Base-by-base conservation (phyloP, 1,139 yeast genomes). In the Nakaseomyces bracarensis region DNA sequence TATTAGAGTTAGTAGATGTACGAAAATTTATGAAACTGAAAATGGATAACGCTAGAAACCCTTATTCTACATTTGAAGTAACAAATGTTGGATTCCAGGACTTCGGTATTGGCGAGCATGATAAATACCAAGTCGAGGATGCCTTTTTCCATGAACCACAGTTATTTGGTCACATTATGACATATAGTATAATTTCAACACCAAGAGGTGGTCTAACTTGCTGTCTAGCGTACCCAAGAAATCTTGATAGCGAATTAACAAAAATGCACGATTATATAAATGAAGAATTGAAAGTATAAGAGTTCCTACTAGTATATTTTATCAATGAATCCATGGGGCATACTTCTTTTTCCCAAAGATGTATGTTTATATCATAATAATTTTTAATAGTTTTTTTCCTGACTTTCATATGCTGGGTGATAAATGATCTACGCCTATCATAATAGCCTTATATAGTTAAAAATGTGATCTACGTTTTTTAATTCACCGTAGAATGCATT, bases 141-240 rank as follows among this genome's bases (percentile, higher is more conserved):
- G 57, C 58, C 2, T 23, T 43, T n/a, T 60, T 60, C 41, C 49
- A 53, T 35, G 52, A 51, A 40, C 63, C 62, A 1, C 61, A 56
- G 40, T 48, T 57, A 10, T 42, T 55, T 9, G 45, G 52, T 14
- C 45, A 43, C 38, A 47, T 52, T 11, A 51, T 57, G 38, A 50
- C 55, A 2, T 51, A 52, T 33, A 43, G 53, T 8, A 42, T 48
- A 1, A 49, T 58, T 10, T 48, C 60, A 3, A 57, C 60, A 1
- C 48, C 49, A 3, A 23, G 38, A 3, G 59, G 58, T 25, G 64
- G 64, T 3, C 43, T 57, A 22, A 50, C 41, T 14, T 49, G 56
- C 30, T 43, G 46, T 26, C 23, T 57, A 18, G 50, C 54, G 23
- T 52, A 49, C 36, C 60, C 61, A 6, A 39, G 37, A 19, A 44